Evolutionary conservation across 2,329 filamentous ascomycete species (phyloP).

Genomic region (Dactylellina sp.): DNA sequence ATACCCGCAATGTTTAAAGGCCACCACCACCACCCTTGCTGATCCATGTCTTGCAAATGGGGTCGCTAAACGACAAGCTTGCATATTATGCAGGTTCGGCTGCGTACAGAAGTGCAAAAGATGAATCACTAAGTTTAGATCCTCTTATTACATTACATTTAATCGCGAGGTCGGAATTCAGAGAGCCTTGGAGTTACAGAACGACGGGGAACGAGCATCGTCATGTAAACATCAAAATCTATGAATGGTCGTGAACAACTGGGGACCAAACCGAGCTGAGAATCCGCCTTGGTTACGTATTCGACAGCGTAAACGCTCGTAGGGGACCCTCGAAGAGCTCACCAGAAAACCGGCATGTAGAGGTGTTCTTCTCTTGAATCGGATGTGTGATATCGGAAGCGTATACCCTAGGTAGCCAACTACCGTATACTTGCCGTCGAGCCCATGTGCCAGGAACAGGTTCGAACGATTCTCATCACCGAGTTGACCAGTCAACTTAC

Average conservation of each 20-base stretch:
- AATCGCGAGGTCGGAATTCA: slow-evolving; percentile 43
- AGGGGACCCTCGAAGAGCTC: slow-evolving; percentile 5
- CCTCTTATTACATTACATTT: slow-evolving; percentile 12
- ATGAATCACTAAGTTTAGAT: slow-evolving; percentile 45
- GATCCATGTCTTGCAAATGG: background rate
- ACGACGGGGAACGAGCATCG: background rate
- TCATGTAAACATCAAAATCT: background rate
- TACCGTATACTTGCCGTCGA: too few relatives aligned
- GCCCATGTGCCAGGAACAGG: background rate
- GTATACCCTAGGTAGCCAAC: slow-evolving; percentile 2
- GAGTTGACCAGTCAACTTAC: slow-evolving; percentile 7
- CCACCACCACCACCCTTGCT: background rate
- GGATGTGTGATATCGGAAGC: slow-evolving; percentile 16
- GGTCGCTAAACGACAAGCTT: slow-evolving; percentile 27
- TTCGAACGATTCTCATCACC: background rate
- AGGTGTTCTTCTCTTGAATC: slow-evolving; percentile 1
- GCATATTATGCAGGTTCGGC: slow-evolving; percentile 38
- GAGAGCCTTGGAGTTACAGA: slow-evolving; percentile 4
- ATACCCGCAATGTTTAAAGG: background rate
- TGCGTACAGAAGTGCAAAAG: slow-evolving; percentile 30
- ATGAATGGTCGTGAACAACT: background rate
- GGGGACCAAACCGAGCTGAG: slow-evolving; percentile 15
- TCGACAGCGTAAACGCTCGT: slow-evolving; percentile 1
- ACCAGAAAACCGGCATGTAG: background rate
- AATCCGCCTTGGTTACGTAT: slow-evolving; percentile 51